Conservation (phyloP, 169 alveolate species). For the Babesia sp. region DNA sequence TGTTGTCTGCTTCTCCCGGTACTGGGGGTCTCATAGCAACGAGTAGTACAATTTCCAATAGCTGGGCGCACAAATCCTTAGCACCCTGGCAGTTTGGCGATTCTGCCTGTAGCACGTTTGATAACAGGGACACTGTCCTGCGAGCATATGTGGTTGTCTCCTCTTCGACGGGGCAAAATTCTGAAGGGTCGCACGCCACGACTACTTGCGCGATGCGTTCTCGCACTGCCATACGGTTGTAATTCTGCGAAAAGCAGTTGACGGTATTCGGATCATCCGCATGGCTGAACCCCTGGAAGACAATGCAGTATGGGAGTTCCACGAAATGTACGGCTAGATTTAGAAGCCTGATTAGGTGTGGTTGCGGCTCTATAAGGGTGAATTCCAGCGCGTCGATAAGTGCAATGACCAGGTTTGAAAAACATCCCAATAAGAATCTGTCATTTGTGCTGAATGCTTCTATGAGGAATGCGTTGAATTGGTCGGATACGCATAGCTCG, state of each 20-base stretch:
- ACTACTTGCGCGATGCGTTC: background rate
- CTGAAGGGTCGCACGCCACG: constrained; percentile 10
- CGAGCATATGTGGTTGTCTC: constrained; percentile 16
- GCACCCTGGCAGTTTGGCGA: constrained; percentile 25
- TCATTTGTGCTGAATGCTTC: constrained; percentile 37
- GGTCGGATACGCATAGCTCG: constrained; percentile 26
- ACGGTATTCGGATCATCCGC: constrained; percentile 23
- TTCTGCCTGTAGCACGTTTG: constrained; percentile 10
- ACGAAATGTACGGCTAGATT: constrained; percentile 9
- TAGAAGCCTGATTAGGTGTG: constrained; percentile 16
- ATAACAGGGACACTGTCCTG: background rate
- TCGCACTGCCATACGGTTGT: constrained; percentile 36
- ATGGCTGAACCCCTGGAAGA: constrained; percentile 8
- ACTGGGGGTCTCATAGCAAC: constrained; percentile 16
- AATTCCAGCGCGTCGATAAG: constrained; percentile 33
- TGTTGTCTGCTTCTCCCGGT: constrained; percentile 17
- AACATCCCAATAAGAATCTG: constrained; percentile 8
- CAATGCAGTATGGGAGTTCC: constrained; percentile 55
- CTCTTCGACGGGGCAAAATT: constrained; percentile 23
- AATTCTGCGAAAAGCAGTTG: constrained; percentile 29
- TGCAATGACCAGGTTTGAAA: constrained; percentile 28
- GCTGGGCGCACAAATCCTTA: constrained; percentile 12
- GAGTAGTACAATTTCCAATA: constrained; percentile 30
- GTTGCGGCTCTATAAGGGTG: background rate
- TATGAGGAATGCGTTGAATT: constrained; percentile 9